Percentiles rank a stretch among this genome's conserved stretches.
Conservation (phyloP, 148 eudicot species). For the Gaultheria prostrata region DNA sequence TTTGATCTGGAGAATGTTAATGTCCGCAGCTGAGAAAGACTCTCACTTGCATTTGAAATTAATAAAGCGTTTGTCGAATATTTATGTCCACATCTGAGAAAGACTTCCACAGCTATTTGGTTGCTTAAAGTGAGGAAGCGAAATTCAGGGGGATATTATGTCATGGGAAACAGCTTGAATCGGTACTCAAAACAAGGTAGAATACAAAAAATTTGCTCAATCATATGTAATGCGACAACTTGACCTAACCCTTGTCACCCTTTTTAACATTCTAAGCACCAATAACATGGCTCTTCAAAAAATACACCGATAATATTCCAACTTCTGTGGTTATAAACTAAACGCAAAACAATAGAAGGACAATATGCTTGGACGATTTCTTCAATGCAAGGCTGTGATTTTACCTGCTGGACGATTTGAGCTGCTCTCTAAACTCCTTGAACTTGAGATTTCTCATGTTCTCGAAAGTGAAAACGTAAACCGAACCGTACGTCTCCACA, state of each 20-base stretch:
- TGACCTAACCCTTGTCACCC: too few species aligned
- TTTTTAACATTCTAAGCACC: neutral
- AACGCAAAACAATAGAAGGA: neutral
- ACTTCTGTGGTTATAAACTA: neutral
- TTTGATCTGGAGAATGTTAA: neutral
- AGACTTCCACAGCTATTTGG: neutral
- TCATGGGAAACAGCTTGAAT: neutral
- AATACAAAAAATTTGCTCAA: neutral
- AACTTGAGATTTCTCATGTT: slow-evolving; percentile 96
- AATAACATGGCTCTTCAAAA: too few species aligned
- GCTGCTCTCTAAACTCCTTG: slow-evolving; percentile 79
- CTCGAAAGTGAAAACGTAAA: slow-evolving; percentile 67
- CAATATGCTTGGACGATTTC: neutral
- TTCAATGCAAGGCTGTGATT: neutral
- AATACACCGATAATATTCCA: neutral
- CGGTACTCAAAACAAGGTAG: neutral
- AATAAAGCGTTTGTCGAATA: neutral
- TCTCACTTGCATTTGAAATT: neutral
- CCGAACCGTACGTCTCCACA: slow-evolving; percentile 56
- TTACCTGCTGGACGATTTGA: slow-evolving; percentile 75
- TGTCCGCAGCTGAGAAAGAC: neutral
- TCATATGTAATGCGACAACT: too few species aligned
- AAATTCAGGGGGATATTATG: neutral
- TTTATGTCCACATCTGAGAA: neutral
- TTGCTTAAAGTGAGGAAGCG: neutral